A percentile compares a stretch with the other conserved stretches of the same genome.
Evolutionary conservation across 352 stramenopile species (phyloP).

Genomic region (Phytophthora crassamura): DNA sequence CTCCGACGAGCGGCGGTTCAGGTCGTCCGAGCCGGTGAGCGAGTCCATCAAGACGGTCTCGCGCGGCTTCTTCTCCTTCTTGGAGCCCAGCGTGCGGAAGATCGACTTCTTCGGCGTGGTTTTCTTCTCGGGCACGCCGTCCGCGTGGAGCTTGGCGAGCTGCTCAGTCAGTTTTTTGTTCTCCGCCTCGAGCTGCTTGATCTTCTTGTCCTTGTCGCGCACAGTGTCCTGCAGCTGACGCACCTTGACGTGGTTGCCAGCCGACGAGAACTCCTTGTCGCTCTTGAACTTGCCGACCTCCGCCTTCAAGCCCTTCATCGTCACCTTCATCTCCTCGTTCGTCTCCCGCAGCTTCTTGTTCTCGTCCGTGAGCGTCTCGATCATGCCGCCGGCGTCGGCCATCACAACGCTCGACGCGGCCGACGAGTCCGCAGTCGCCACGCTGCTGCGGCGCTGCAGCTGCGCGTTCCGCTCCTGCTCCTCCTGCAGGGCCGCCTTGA

Average conservation of each 20-base stretch:
- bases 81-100: conserved; percentile 86
- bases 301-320: conserved; percentile 64
- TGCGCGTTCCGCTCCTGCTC: conserved; percentile 81
- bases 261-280: conserved; percentile 81
- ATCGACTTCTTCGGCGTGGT: conserved; percentile 71
- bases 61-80: conserved; percentile 76
- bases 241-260: conserved; percentile 76
- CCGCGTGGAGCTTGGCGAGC: conserved; percentile 55
- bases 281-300: conserved; percentile 80
- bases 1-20: conserved; percentile 63
- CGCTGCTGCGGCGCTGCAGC: conserved; percentile 64
- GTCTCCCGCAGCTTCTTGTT: conserved; percentile 82
- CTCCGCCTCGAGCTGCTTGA: conserved; percentile 69
- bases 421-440: conserved; percentile 45
- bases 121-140: conserved; percentile 57
- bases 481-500: conserved; percentile 82
- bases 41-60: conserved; percentile 77
- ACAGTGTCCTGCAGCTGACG: conserved; percentile 77
- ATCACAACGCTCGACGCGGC: conserved; percentile 72
- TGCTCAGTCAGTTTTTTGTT: conserved; percentile 82
- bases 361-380: conserved; percentile 81
- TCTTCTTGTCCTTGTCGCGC: conserved; percentile 80
- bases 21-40: conserved; percentile 78
- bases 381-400: conserved; percentile 84
- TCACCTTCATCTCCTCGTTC: conserved; percentile 77